phyloP scores from a whole-genome alignment of 768 basidiomycete species.

The Termitomyces sp. region DNA sequence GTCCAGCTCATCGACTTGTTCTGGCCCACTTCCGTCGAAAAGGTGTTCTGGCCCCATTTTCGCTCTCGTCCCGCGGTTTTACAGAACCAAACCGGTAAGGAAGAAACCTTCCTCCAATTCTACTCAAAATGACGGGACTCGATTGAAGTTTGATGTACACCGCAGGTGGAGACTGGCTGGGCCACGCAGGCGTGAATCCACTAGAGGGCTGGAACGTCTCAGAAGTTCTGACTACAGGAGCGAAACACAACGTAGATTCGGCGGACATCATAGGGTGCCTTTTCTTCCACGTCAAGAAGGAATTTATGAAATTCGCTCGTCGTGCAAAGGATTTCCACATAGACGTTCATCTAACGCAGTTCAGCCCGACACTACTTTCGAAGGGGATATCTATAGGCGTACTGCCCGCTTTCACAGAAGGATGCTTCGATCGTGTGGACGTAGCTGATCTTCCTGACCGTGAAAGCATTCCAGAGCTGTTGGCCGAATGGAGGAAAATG shows the following conservation, averaged over 20 bases:
- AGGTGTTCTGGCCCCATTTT: constrained; percentile 33
- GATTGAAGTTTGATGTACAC: constrained; percentile 37
- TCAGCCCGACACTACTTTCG: constrained; percentile 36
- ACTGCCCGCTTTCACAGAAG: constrained; percentile 29
- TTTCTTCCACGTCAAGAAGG: constrained; percentile 38
- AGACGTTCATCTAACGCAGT: constrained; percentile 34
- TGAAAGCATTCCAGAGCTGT: constrained; percentile 23
- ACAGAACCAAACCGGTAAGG: constrained; percentile 34
- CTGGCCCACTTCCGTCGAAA: constrained; percentile 31
- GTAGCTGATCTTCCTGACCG: constrained; percentile 29
- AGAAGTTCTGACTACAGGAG: constrained; percentile 32
- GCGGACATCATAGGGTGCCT: constrained; percentile 35
- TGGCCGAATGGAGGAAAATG: constrained; percentile 32
- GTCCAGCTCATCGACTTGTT: constrained; percentile 34
- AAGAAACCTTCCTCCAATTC: not conserved
- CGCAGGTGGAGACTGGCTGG: constrained; percentile 39
- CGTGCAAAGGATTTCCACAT: constrained; percentile 30
- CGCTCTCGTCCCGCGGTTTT: constrained; percentile 25
- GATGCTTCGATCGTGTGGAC: constrained; percentile 35
- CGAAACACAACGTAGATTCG: constrained; percentile 25
- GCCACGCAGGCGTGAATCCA: constrained; percentile 33
- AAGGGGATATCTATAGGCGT: constrained; percentile 32
- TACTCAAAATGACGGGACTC: not conserved
- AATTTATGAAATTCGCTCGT: constrained; percentile 30
- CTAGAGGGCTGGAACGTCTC: constrained; percentile 45